Evolutionary conservation across 2,329 filamentous ascomycete species (phyloP).

Genomic region (Cytospora schulzeri): DNA sequence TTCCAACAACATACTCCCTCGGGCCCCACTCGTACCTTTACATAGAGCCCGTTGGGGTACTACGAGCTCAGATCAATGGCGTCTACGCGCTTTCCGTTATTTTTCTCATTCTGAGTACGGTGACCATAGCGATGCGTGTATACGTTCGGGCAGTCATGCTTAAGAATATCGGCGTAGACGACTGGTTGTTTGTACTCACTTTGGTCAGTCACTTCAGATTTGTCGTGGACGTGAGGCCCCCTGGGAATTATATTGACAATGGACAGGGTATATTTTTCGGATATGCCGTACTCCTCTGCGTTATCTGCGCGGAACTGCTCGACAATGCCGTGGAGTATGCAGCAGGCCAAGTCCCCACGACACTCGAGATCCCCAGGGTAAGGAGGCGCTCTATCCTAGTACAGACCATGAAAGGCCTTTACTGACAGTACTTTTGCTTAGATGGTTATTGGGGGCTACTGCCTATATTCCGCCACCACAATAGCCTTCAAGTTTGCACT

Average conservation of each 20-base stretch:
- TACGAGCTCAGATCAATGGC: neutral
- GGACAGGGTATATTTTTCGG: neutral
- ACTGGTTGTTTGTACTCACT: neutral
- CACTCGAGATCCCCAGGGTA: neutral
- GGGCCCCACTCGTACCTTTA: neutral
- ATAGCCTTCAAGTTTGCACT: neutral
- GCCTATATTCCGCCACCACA: neutral
- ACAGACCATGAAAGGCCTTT: neutral
- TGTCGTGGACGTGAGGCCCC: neutral
- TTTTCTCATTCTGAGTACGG: neutral
- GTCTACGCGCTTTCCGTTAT: neutral
- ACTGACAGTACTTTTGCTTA: neutral
- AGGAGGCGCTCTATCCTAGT: neutral
- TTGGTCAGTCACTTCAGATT: neutral
- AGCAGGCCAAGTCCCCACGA: neutral
- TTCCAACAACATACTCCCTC: neutral
- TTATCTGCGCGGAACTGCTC: neutral
- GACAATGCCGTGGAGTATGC: neutral
- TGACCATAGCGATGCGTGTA: neutral
- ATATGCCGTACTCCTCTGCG: neutral
- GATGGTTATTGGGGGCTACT: neutral
- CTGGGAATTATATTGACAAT: neutral
- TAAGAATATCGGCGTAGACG: neutral
- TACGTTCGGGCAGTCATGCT: neutral
- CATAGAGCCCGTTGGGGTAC: neutral